Base-by-base conservation (phyloP, 1,284 basidiomycete genomes). In the Heterobasidion parviporum region DNA sequence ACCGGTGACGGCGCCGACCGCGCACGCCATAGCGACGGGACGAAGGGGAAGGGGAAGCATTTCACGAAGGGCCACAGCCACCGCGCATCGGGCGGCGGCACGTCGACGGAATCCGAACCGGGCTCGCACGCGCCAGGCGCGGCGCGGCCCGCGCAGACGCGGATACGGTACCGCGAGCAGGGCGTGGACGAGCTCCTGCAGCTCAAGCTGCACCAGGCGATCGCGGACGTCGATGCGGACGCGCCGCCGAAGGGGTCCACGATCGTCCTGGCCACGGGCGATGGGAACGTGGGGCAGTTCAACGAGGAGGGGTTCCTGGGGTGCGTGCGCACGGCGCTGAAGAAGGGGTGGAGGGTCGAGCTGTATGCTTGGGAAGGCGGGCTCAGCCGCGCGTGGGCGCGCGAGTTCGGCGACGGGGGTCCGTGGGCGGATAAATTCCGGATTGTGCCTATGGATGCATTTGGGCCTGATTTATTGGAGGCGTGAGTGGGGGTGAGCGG, bases 301-400 rank as follows among this genome's bases (percentile, higher is more conserved):
- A 93, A 85, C 67, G 87, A 90, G 59, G 87, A 92, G 63, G 92
- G 92, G 3, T 95, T 94, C 70, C 68, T 92, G 33, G 90, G 92
- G 0, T 87, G 87, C 53, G 89, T 93, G 12, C 75, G 88, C 55
- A 83, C 85, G 10, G 92, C 93, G 9, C 70, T 94, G 63, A 85
- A 83, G 69, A 81, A 85, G 54, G 92, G 92, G 1, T 95, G 92
- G 93, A 78, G 76, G 58, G 91, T 95, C 14, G 93, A 95, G 72
- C 67, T 95, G 64, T 89, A 89, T 66, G 88, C 87, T 6, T 92
- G 89, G 89, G 86, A 89, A 64, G 83, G 83, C 36, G 87, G 88
- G 1, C 67, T 90, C 58, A 91, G 89, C 67, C 75, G 80, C 34
- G 76, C 82, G 32, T 90, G 87, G 88, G 77, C 71, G 67, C 73